These are phyloP conservation scores for Moniliophthora roreri DNA, from an alignment of 1,284 basidiomycete species.

Conservation along the genomic window DNA sequence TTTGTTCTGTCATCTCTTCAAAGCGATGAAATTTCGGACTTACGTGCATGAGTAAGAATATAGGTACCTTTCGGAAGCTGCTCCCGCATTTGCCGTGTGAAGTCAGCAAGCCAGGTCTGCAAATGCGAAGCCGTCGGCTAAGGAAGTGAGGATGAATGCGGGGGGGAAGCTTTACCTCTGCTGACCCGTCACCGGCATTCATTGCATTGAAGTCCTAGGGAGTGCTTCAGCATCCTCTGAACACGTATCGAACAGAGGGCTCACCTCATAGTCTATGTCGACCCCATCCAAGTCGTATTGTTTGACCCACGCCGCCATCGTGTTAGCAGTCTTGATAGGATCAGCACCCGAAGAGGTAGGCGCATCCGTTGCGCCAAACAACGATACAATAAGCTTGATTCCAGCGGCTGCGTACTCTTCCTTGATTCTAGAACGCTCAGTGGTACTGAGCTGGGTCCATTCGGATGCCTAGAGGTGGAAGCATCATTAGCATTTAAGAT, in stretches of 20 bases:
- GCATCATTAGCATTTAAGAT: not conserved
- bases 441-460: constrained; percentile 41
- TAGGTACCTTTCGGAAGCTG: constrained; percentile 39
- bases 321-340: constrained; percentile 45
- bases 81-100: constrained; percentile 40
- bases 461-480: constrained; percentile 27
- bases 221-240: not conserved
- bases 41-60: constrained; percentile 45
- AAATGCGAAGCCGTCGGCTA: constrained; percentile 2
- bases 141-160: not conserved
- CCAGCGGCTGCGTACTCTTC: constrained; percentile 53
- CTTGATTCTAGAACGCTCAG: constrained; percentile 42
- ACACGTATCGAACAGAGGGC: not conserved
- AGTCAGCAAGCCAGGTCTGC: constrained; percentile 43
- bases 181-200: constrained; percentile 37
- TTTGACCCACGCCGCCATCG: constrained; percentile 50
- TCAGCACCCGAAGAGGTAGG: constrained; percentile 47
- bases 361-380: constrained; percentile 54
- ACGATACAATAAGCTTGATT: constrained; percentile 56
- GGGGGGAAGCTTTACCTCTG: constrained; percentile 21
- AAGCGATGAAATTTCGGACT: constrained; percentile 13
- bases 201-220: constrained; percentile 46
- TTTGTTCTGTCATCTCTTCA: not conserved
- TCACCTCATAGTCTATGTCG: constrained; percentile 54
- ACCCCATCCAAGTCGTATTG: constrained; percentile 51